phyloP scores from a whole-genome alignment of 2,329 filamentous ascomycete species.

The Aspergillus sergii region DNA sequence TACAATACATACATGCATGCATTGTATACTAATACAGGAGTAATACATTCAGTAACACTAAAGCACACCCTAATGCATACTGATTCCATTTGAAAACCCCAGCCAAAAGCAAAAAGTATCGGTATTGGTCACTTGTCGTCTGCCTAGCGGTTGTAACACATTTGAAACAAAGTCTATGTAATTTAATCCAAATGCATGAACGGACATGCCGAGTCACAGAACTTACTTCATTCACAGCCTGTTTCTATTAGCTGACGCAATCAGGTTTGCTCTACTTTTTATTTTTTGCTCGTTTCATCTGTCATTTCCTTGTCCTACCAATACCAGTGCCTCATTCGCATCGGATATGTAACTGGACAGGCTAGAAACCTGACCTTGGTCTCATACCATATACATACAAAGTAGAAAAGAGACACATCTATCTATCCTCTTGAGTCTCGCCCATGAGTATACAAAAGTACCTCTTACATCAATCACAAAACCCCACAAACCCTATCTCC shows the following conservation, averaged over 20 bases:
- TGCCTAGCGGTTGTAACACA: background rate
- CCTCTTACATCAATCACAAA: too few species aligned
- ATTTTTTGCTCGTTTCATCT: too few species aligned
- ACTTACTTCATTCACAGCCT: background rate
- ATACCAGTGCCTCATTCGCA: background rate
- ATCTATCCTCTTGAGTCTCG: too few species aligned
- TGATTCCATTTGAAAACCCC: background rate
- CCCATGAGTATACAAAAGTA: too few species aligned
- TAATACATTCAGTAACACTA: background rate
- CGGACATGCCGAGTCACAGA: background rate
- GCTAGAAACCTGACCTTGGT: background rate
- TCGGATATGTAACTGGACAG: background rate
- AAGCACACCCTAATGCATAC: background rate
- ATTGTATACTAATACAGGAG: background rate
- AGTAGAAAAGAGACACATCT: too few species aligned
- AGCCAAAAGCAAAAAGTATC: background rate
- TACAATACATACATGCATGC: background rate
- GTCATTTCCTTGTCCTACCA: too few species aligned
- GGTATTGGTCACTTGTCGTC: background rate
- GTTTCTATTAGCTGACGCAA: background rate
- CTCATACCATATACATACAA: background rate
- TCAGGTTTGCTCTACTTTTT: background rate
- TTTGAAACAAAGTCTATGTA: background rate
- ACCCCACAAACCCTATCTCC: too few species aligned
- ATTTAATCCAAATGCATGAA: background rate